Percentiles rank a stretch among this genome's conserved stretches.
Evolutionary conservation across 805 yeast genomes (phyloP).

Genomic region (Kodamaea leandrae): DNA sequence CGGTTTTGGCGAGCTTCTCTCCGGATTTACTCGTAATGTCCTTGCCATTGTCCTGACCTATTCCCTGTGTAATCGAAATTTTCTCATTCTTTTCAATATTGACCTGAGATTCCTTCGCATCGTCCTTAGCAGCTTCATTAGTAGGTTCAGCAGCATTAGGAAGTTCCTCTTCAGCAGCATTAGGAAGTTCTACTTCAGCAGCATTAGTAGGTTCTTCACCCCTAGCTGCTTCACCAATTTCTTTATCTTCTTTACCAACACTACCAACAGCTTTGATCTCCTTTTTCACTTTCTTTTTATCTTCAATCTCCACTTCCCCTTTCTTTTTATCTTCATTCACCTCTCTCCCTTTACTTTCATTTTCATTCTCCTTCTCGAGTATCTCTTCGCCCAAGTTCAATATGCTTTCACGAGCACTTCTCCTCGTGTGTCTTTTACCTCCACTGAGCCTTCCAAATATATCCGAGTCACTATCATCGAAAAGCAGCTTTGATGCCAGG

Average conservation of each 20-base stretch:
- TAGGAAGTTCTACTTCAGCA: too few relatives aligned
- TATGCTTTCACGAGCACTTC: not conserved
- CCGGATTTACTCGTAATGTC: too few relatives aligned
- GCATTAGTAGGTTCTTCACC: too few relatives aligned
- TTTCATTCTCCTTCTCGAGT: not conserved
- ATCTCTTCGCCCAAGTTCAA: not conserved
- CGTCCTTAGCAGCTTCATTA: too few relatives aligned
- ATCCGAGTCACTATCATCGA: conserved; percentile 3
- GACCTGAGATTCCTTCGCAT: too few relatives aligned
- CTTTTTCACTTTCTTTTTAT: not conserved
- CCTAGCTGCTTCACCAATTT: too few relatives aligned
- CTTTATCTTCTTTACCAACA: not conserved
- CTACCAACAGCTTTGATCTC: conserved; percentile 1
- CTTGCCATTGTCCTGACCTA: too few relatives aligned
- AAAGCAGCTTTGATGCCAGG: not conserved
- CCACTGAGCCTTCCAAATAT: conserved; percentile 1
- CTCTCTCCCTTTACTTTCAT: not conserved
- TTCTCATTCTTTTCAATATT: too few relatives aligned
- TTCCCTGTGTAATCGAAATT: too few relatives aligned
- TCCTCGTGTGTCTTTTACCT: not conserved
- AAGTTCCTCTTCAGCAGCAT: too few relatives aligned
- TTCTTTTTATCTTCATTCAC: not conserved
- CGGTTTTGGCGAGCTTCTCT: too few relatives aligned
- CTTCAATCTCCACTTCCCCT: conserved; percentile 1
- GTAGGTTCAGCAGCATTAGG: too few relatives aligned